Conservation (phyloP, 169 alveolate genomes). For the Plasmodium sp. region DNA sequence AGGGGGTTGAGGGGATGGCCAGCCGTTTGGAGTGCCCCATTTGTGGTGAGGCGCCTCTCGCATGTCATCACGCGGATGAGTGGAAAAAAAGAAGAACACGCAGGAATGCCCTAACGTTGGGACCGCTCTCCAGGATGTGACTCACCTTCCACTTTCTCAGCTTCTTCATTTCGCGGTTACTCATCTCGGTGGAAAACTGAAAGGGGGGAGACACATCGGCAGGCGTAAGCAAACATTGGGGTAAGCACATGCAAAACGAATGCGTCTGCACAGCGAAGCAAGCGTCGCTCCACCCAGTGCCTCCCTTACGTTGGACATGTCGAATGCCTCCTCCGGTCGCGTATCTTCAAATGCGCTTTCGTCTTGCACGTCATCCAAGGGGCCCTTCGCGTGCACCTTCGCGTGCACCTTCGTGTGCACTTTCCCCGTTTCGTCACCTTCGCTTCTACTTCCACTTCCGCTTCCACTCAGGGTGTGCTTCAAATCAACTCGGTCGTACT, state of each 20-base stretch:
- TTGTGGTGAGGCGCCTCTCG: not conserved
- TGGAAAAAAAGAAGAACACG: not conserved
- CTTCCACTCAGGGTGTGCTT: not conserved
- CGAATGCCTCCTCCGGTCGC: not conserved
- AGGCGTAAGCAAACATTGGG: not conserved
- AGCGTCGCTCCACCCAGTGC: not conserved
- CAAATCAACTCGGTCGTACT: not conserved
- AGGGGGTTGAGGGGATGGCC: not conserved
- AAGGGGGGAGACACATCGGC: not conserved
- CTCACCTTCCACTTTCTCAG: slow-evolving; percentile 54
- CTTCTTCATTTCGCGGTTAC: slow-evolving; percentile 3
- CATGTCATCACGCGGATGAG: not conserved
- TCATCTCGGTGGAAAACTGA: slow-evolving; percentile 36
- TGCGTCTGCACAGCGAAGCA: not conserved
- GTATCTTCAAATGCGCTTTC: not conserved
- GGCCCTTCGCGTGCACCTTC: not conserved
- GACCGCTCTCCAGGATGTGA: not conserved
- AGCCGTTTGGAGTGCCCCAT: not conserved
- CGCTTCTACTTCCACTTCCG: not conserved
- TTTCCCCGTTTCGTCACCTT: no score
- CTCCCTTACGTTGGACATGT: not conserved
- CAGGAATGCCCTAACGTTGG: not conserved
- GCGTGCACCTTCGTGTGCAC: not conserved
- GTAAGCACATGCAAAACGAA: not conserved
- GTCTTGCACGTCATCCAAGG: not conserved